phyloP scores from a whole-genome alignment of 345 rosid species.

The Populus ilicifolia region DNA sequence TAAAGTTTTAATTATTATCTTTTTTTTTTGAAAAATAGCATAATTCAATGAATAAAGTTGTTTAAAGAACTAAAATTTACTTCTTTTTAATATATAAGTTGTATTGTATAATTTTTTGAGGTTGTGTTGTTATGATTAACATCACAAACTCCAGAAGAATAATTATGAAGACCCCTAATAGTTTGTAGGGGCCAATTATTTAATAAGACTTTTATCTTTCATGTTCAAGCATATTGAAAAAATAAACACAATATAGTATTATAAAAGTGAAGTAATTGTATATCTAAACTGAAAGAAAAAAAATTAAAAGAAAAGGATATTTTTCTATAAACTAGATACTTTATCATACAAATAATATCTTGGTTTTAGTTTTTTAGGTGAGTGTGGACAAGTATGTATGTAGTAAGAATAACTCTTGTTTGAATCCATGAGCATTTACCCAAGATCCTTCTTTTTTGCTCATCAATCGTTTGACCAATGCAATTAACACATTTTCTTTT shows the following conservation, averaged over 20 bases:
- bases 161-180: constrained; percentile 37
- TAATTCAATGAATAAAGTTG: too few species aligned
- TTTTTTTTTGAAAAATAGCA: too few species aligned
- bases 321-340: constrained; percentile 80
- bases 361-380: constrained; percentile 72
- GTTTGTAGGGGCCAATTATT: constrained; percentile 50
- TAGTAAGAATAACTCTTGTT: constrained; percentile 43
- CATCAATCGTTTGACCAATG: constrained; percentile 61
- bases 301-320: constrained; percentile 7
- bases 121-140: too few species aligned
- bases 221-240: constrained; percentile 36
- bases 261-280: neutral
- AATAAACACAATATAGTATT: constrained; percentile 11
- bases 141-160: too few species aligned
- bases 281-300: neutral
- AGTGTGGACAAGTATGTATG: constrained; percentile 48
- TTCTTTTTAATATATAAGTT: too few species aligned
- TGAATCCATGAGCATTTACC: constrained; percentile 58
- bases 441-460: constrained; percentile 46
- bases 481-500: constrained; percentile 68
- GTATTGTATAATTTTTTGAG: too few species aligned
- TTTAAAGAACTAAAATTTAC: too few species aligned
- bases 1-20: too few species aligned
- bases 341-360: constrained; percentile 84
- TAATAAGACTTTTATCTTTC: constrained; percentile 70